Conservation (phyloP, 345 rosid species). For the Eucalyptus tenuipes region DNA sequence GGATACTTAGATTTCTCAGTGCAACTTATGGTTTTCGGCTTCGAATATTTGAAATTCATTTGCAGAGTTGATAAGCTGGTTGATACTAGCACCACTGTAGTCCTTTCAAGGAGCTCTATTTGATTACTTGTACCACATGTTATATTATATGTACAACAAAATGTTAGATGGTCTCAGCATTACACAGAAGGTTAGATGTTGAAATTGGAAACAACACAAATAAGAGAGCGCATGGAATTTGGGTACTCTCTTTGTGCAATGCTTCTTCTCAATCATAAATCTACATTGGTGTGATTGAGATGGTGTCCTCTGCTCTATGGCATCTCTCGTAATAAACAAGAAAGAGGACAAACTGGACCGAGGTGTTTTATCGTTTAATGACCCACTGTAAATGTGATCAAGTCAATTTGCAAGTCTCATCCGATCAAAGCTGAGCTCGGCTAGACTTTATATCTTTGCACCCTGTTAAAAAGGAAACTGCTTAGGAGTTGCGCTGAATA, state of each 20-base stretch:
- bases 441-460: neutral
- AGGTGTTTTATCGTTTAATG: neutral
- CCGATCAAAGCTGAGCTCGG: neutral
- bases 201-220: neutral
- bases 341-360: neutral
- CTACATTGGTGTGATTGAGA: neutral
- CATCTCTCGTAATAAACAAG: neutral
- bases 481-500: neutral
- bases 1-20: neutral
- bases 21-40: neutral
- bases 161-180: neutral
- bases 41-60: neutral
- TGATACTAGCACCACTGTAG: neutral
- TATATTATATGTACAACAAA: neutral
- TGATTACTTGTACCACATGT: neutral
- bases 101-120: neutral
- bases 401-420: neutral
- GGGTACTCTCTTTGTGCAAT: neutral
- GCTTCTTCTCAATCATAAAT: neutral
- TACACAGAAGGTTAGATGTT: neutral
- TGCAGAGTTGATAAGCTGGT: neutral
- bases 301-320: neutral
- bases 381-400: neutral
- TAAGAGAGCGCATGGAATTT: neutral
- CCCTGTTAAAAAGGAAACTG: neutral